Evolutionary conservation across 768 basidiomycete genomes (phyloP).

Genomic region (Boletus edulis): DNA sequence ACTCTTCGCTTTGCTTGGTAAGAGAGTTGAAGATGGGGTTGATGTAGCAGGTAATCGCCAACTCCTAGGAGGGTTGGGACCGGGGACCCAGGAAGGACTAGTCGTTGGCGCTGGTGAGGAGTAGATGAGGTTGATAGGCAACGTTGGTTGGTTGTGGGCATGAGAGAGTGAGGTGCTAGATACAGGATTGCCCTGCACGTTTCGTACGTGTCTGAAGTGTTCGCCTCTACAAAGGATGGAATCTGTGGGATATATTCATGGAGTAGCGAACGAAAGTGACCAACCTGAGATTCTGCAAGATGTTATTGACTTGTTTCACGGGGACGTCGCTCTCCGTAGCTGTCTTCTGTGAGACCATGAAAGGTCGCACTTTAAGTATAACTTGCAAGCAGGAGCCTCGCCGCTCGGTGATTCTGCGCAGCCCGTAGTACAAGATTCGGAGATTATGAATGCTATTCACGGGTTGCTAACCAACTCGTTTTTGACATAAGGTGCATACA

Average conservation of each 20-base stretch:
- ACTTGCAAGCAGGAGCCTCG: neutral
- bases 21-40: slow-evolving; percentile 3
- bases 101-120: slow-evolving; percentile 10
- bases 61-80: slow-evolving; percentile 56
- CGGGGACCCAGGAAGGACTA: slow-evolving; percentile 33
- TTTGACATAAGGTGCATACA: slow-evolving; percentile 30
- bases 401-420: neutral
- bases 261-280: neutral
- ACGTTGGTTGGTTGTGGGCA: slow-evolving; percentile 41
- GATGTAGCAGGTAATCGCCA: slow-evolving; percentile 41
- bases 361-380: neutral
- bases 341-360: slow-evolving; percentile 14
- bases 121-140: slow-evolving; percentile 43
- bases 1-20: slow-evolving; percentile 10
- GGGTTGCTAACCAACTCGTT: slow-evolving; percentile 17
- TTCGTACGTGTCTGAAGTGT: slow-evolving; percentile 64
- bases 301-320: slow-evolving; percentile 27
- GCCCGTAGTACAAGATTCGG: neutral
- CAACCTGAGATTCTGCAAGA: slow-evolving; percentile 29
- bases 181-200: slow-evolving; percentile 36
- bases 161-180: slow-evolving; percentile 16
- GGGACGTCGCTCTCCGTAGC: slow-evolving; percentile 4
- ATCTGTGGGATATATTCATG: neutral
- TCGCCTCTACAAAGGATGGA: slow-evolving; percentile 50
- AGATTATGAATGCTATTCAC: neutral